Conservation (phyloP, 169 alveolate genomes). For the Plasmodium vivax region DNA sequence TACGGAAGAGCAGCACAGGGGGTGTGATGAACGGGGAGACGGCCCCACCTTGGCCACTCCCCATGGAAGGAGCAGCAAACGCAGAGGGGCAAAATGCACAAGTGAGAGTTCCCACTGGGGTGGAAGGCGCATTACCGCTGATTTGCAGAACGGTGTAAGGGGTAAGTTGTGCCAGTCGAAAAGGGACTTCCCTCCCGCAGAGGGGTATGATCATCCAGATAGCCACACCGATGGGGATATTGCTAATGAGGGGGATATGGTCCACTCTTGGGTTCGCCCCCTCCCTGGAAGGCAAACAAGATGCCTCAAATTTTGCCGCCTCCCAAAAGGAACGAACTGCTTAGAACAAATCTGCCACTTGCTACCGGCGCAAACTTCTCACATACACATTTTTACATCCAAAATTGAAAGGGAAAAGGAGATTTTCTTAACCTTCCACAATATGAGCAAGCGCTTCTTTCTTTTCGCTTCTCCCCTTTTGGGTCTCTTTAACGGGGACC, state of each 20-base stretch:
- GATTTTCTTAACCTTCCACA: slow-evolving; percentile 30
- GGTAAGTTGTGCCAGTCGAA: neutral
- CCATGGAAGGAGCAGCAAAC: neutral
- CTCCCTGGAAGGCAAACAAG: neutral
- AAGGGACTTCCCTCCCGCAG: neutral
- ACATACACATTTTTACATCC: slow-evolving; percentile 2
- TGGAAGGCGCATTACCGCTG: neutral
- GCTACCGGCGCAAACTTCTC: neutral
- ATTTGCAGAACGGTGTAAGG: neutral
- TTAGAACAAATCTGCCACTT: neutral
- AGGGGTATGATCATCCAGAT: neutral
- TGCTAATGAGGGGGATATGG: neutral
- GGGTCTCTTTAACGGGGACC: slow-evolving; percentile 3
- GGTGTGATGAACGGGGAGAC: neutral
- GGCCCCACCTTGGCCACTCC: neutral
- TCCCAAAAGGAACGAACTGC: neutral
- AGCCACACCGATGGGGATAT: neutral
- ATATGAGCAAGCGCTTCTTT: slow-evolving; percentile 28
- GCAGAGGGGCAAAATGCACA: neutral
- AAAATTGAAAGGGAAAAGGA: slow-evolving; percentile 15
- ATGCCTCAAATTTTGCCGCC: neutral
- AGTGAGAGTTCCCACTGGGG: neutral
- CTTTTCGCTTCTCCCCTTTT: slow-evolving; percentile 32
- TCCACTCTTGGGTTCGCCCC: neutral
- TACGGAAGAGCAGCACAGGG: neutral